Evolutionary conservation across 192 early-diverging fungal species (phyloP), one percentile per base, ranked within the genome.

Genomic region (Linnemannia hyalina): DNA sequence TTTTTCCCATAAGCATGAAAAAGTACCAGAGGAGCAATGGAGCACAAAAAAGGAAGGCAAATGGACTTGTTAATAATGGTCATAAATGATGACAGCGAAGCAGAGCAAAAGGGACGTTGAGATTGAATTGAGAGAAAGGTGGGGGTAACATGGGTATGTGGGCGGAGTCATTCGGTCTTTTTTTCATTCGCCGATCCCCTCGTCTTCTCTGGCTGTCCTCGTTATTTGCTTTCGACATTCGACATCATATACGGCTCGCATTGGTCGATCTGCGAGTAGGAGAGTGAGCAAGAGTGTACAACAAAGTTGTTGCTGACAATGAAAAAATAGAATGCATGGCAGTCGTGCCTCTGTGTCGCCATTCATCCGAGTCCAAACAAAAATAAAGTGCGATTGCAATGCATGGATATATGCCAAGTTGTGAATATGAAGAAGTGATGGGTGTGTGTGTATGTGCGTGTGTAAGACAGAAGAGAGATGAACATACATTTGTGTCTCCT

Each of bases 401-500:
- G 41, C 35, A 35, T 18, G n/a, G 68, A 52, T 20, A 22, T 1
- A 41, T 4, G 70, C 0, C 20, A 16, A 7, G n/a, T 10, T 70
- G 35, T 69, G 36, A 9, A 13, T 32, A 20, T 20, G 20, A 70
- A 36, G 5, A 35, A 35, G 35, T 44, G 11, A 46, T 46, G 7
- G 41, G 4, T 47, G 41, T 49, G 29, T 32, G 5, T 0, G 22
- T 29, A n/a, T 11, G n/a, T 54, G 23, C 35, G 1, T 29, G 15
- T 74, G 16, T 5, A 4, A 44, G 2, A 20, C 3, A 41, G 26
- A 63, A 26, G 11, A 29, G 23, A 32, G 9, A 32, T 15, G 36
- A 6, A 32, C 29, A 46, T 80, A 85, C 83, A 16, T 65, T 63
- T 85, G 83, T 3, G 65, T 68, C 40, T 85, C 83, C 35, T 85